Evolutionary conservation across 1,284 basidiomycete genomes (phyloP), one percentile per base, ranked within the genome.

Genomic region (Ceratobasidium papillatum): DNA sequence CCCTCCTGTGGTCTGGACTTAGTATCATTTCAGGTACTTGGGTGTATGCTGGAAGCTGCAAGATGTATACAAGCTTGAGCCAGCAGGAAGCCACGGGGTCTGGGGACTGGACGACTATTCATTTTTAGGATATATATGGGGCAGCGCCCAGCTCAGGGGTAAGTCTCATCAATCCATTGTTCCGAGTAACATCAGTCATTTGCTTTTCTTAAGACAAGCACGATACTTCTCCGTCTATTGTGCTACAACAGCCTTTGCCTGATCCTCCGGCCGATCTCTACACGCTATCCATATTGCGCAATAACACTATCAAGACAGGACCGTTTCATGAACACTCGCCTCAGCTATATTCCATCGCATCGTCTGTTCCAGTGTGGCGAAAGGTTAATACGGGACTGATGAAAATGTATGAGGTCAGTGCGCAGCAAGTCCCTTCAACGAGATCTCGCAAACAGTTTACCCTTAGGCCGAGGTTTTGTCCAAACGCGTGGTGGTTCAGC

Each of bases 51-150:
- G 95, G 89, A 87, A 87, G 65, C 85, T 98, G 38, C 98, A 99
- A 80, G 92, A 95, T 79, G 88, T 90, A 30, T 99, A 99, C 81
- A 89, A 87, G 58, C 89, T 99, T 7, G 97, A 99, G 82, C 97
- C 98, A 2, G 97, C 97, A 0, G 97, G 97, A 1, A 96, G 94
- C 77, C 98, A 99, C 80, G 97, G 97, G 8, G 97, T 99, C 0
- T 99, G 97, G 97, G 97, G 97, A 0, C 84, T 99, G 43, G 96
- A 99, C 81, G 98, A 99, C 81, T 98, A 93, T 77, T 90, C 88
- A 69, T 98, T 98, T 83, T 85, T 98, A 30, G 91, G 92, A 30
- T 99, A 99, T 81, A 87, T 98, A 9, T 94, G 98, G 80, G 97
- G 97, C 3, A 94, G 95, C 76, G 94, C 90, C 1, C 95, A 99